Evolutionary conservation across 495 filamentous ascomycete species (phyloP).

Genomic region (Tuber indicum): DNA sequence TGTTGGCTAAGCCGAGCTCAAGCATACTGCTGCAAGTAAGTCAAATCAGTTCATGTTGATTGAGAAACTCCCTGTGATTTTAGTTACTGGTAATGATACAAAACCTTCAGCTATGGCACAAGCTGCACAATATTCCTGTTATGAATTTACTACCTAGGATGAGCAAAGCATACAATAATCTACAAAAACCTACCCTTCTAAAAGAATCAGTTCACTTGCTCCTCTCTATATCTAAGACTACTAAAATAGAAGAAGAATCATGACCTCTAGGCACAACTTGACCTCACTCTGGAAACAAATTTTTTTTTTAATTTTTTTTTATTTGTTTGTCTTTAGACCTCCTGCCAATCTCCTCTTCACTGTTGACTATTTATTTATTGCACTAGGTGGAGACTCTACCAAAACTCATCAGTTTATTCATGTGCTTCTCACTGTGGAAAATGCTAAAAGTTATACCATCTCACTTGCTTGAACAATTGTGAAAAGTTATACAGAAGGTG

Average conservation of each 20-base stretch:
- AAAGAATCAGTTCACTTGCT: no score
- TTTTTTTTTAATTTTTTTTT: constrained; percentile 5
- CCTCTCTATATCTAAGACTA: no score
- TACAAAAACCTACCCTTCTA: no score
- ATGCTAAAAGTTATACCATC: no score
- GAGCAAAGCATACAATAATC: no score
- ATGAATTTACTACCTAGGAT: neutral
- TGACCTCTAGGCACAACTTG: neutral
- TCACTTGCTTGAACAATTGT: no score
- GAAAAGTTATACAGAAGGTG: no score
- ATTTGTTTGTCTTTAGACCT: neutral
- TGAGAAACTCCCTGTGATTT: neutral
- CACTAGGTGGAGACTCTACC: neutral
- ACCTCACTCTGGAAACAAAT: neutral
- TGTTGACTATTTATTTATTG: neutral
- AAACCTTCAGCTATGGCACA: neutral
- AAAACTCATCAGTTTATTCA: constrained; percentile 5
- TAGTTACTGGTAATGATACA: neutral
- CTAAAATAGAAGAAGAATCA: no score
- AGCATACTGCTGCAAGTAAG: neutral
- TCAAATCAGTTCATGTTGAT: neutral
- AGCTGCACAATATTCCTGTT: neutral
- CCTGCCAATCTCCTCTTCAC: neutral
- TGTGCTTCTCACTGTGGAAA: neutral
- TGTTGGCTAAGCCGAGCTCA: neutral